Evolutionary conservation across 257 asterid genomes (phyloP).

Genomic region (Cruciata laevipes): DNA sequence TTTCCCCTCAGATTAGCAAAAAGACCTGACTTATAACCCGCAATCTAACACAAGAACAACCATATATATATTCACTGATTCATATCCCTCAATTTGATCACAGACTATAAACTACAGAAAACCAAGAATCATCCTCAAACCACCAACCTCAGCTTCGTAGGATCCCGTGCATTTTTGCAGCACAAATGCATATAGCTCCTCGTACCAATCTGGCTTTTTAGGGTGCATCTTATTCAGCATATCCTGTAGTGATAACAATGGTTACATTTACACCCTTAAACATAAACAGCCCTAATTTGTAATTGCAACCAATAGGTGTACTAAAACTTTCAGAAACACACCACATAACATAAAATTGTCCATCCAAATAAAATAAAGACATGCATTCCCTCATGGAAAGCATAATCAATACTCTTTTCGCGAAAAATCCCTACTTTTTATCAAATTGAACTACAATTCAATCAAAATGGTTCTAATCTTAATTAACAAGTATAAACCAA

Average conservation of each 20-base stretch:
- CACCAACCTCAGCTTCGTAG: constrained; percentile 78
- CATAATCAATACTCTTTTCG: not conserved
- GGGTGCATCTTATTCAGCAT: constrained; percentile 64
- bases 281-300: constrained; percentile 3
- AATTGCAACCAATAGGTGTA: not conserved
- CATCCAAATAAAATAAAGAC: not conserved
- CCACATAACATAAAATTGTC: not conserved
- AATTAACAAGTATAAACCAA: constrained; percentile 3
- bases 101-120: not conserved
- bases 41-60: constrained; percentile 42
- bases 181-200: constrained; percentile 67
- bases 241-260: constrained; percentile 33
- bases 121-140: not conserved
- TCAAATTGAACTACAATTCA: not conserved
- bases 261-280: not conserved
- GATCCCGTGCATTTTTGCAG: constrained; percentile 47
- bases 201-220: constrained; percentile 89
- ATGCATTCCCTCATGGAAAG: not conserved
- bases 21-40: constrained; percentile 60
- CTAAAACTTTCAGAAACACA: not conserved
- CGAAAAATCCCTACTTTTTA: not conserved
- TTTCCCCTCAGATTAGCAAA: constrained; percentile 64
- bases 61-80: not conserved
- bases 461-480: not conserved
- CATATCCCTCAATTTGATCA: constrained; percentile 1